Evolutionary conservation across 345 rosid species (phyloP), one percentile per base, ranked within the genome.

Genomic region (Boechera divaricarpa): DNA sequence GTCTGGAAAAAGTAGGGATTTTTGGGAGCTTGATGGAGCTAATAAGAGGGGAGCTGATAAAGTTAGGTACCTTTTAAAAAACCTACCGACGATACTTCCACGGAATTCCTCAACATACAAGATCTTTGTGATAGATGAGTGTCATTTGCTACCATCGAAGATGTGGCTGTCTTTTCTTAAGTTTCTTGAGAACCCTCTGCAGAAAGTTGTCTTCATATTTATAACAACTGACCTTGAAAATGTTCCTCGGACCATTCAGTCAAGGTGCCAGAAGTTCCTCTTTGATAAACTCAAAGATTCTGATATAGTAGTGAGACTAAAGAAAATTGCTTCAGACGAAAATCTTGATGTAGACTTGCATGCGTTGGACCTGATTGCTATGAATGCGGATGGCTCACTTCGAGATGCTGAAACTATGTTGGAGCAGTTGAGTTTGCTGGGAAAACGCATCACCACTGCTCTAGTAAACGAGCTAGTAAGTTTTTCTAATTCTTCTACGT

Each of bases 371-470:
- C 80, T 95, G 81, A 92, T 95, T 83, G 94, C 99, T 80, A 69
- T 87, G 76, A 95, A 88, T 72, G 96, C 98, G 9, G 98, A 91
- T 79, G 99, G 99, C 54, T 95, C 99, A 28, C 97, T 95, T 71
- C 96, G 96, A 65, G 99, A 95, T 83, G 98, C 98, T 24, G 99
- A 95, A 83, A 90, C 97, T 35, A 90, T 95, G 97, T 80, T 95
- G 74, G 99, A 95, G 80, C 99, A 95, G 84, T 82, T 95, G 82
- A 92, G 98, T 81, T 84, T 95, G 82, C 84, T 95, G 28, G 99
- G 99, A 65, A 91, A 92, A 84, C 86, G 86, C 76, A 92, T 95
- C 73, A 92, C 97, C 11, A 71, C 90, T 36, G 81, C 89, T 59
- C 88, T 95, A 73, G 97, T 92, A 32, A 95, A 92, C 73, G 99